Conservation (phyloP, 345 rosid genomes). For the Gossypium ekmanianum region DNA sequence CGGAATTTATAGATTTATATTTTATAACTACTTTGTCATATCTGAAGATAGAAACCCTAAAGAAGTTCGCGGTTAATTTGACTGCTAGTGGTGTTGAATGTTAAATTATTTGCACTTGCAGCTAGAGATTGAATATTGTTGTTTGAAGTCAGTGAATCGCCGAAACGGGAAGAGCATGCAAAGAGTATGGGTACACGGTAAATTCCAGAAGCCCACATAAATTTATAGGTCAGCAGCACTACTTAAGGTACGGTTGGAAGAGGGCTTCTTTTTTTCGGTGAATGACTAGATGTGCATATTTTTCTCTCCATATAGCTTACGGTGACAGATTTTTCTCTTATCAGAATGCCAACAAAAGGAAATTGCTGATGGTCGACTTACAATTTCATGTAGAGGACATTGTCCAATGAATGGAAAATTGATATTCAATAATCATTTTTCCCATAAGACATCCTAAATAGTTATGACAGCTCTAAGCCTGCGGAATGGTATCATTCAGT, state of each 20-base stretch:
- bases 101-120: slow-evolving; percentile 25
- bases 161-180: slow-evolving; percentile 64
- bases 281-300: neutral
- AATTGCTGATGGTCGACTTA: slow-evolving; percentile 5
- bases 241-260: slow-evolving; percentile 3
- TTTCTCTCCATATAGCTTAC: neutral
- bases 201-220: slow-evolving; percentile 64
- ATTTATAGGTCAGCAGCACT: neutral
- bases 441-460: neutral
- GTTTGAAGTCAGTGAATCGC: slow-evolving; percentile 68
- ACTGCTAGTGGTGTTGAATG: slow-evolving; percentile 5
- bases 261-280: neutral
- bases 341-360: neutral
- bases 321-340: neutral
- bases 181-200: slow-evolving; percentile 93
- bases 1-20: neutral
- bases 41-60: neutral
- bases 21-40: neutral
- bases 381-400: neutral
- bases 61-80: neutral
- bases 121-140: slow-evolving; percentile 85
- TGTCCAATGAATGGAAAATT: neutral
- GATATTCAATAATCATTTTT: neutral
- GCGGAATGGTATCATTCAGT: neutral
- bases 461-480: neutral